Conservation (phyloP, 306 rosid genomes). For the Trichosanthes cucumerina region DNA sequence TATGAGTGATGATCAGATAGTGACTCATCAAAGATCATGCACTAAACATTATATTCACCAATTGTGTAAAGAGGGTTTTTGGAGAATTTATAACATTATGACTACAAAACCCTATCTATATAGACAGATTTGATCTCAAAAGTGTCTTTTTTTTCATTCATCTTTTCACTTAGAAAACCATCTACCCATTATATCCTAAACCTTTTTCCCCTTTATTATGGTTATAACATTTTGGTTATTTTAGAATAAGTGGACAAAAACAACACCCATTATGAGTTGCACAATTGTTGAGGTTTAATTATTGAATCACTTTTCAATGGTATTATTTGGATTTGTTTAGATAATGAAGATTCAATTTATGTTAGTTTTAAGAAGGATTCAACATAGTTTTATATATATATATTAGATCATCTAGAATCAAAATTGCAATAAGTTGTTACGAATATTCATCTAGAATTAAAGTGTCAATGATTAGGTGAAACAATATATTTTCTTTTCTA, state of each 20-base stretch:
- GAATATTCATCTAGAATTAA: not conserved
- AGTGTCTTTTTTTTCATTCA: not conserved
- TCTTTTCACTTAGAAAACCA: not conserved
- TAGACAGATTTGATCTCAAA: not conserved
- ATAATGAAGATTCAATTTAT: no score
- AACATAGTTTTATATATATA: no score
- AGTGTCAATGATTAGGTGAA: no score
- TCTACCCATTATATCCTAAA: not conserved
- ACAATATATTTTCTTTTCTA: no score
- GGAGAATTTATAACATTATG: not conserved
- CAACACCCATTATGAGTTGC: not conserved
- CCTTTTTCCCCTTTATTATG: no score
- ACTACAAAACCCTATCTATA: not conserved
- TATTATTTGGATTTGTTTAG: no score
- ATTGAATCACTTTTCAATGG: no score
- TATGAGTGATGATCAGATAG: not conserved
- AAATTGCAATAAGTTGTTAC: no score
- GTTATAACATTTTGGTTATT: not conserved
- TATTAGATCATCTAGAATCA: no score
- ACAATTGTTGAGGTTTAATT: no score
- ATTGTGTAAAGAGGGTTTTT: not conserved
- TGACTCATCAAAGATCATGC: not conserved
- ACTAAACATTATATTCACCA: not conserved
- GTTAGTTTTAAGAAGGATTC: no score
- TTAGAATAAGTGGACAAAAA: not conserved